Conservation (phyloP, 495 filamentous ascomycete genomes). For the Bacidia rubella region DNA sequence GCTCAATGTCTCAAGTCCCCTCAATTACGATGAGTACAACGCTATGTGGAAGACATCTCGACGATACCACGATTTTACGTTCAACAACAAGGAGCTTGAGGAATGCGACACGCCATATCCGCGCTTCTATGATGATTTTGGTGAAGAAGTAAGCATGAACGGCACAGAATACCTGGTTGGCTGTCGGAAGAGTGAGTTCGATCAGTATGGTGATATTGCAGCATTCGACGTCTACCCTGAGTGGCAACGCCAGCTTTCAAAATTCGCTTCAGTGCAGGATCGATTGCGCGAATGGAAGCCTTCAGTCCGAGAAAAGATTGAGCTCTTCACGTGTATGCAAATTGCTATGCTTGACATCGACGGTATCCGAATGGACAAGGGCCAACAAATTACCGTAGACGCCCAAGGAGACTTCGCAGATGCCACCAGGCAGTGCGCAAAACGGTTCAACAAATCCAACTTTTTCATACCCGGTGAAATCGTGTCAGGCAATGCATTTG, state of each 20-base stretch:
- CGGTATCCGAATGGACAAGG: slow-evolving; percentile 37
- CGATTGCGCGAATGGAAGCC: slow-evolving; percentile 28
- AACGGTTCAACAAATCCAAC: slow-evolving; percentile 30
- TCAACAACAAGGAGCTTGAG: slow-evolving; percentile 22
- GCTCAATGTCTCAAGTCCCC: slow-evolving; percentile 30
- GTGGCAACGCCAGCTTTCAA: slow-evolving; percentile 25
- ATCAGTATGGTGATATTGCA: slow-evolving; percentile 31
- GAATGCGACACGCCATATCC: slow-evolving; percentile 23
- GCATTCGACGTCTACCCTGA: slow-evolving; percentile 30
- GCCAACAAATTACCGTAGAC: slow-evolving; percentile 33
- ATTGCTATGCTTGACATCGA: slow-evolving; percentile 36
- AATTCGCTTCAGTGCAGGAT: slow-evolving; percentile 30
- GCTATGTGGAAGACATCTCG: slow-evolving; percentile 29
- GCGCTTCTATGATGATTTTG: slow-evolving; percentile 25
- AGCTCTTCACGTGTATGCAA: slow-evolving; percentile 27
- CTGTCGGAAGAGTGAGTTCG: slow-evolving; percentile 28
- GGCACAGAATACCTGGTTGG: slow-evolving; percentile 22
- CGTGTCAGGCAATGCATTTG: slow-evolving; percentile 26
- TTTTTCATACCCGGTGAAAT: slow-evolving; percentile 38
- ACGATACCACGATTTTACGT: slow-evolving; percentile 29
- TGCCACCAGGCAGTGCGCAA: slow-evolving; percentile 29
- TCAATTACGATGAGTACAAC: slow-evolving; percentile 30
- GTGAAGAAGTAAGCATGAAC: slow-evolving; percentile 15
- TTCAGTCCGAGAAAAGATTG: slow-evolving; percentile 25
- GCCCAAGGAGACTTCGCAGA: slow-evolving; percentile 32